Evolutionary conservation across 2,329 filamentous ascomycete species (phyloP), one percentile per base, ranked within the genome.

Genomic region (Penicillium sp.): DNA sequence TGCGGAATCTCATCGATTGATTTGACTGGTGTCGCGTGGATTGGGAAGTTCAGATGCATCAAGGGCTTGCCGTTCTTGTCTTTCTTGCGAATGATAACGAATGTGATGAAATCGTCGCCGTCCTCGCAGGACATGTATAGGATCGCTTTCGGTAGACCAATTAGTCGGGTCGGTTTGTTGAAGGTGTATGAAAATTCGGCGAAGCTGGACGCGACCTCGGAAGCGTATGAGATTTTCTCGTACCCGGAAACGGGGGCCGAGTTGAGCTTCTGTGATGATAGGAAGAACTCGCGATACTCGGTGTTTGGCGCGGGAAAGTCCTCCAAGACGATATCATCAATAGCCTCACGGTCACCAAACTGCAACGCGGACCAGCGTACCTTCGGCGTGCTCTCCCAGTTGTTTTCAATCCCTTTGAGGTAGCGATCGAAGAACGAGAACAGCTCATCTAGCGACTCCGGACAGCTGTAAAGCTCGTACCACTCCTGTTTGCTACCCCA

Each of bases 71-170:
- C 81, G 5, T 78, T 66, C 13, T 70, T 74, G 51, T 81, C 79
- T 17, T 75, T 67, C 67, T 85, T 85, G 7, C 80, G 73, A 3
- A 84, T 56, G 7, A 79, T 75, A 4, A 82, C 71, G 54, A 77
- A 83, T 1, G 83, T 76, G 26, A 73, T 76, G 62, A 84, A 76
- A 61, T 84, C 83, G 54, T 84, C 75, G 15, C 71, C 68, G 13
- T 76, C 73, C 2, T 71, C 67, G 60, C 75, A 79, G 0, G 78
- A 81, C 71, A 84, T 78, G 70, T 81, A 82, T 0, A 85, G 68
- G 0, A 79, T 68, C 0, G 81, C 80, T 66, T 84, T 84, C 7
- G 82, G 76, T 0, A 82, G 69, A 1, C 82, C 83, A n/a, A 82
- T 76, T 1, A 85, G 66, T 4, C 76, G 70, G 0, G 79, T 75